phyloP scores from a whole-genome alignment of 1,139 yeast genomes.

The Insectozyma bohioensis region DNA sequence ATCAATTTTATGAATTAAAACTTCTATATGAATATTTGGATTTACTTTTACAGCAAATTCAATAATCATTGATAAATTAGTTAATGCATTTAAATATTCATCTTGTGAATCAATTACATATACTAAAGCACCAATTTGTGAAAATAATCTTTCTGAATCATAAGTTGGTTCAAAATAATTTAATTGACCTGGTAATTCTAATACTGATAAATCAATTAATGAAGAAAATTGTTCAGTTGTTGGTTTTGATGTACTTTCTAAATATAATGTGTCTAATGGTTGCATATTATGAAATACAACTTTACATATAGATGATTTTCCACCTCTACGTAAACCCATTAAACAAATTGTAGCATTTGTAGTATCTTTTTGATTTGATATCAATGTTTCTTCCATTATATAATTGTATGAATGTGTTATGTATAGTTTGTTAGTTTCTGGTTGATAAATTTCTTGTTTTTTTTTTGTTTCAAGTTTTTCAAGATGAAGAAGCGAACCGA shows the following conservation, averaged over 20 bases:
- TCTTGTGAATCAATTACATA: slow-evolving; percentile 95
- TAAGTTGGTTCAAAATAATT: slow-evolving; percentile 83
- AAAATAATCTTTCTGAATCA: slow-evolving; percentile 75
- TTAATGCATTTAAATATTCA: slow-evolving; percentile 88
- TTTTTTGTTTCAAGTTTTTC: no score
- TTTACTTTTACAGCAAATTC: slow-evolving; percentile 86
- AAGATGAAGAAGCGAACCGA: no score
- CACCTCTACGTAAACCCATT: slow-evolving; percentile 82
- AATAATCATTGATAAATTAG: slow-evolving; percentile 84
- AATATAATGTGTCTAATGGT: slow-evolving; percentile 86
- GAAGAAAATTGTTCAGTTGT: slow-evolving; percentile 77
- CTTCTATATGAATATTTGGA: slow-evolving; percentile 86
- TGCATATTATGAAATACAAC: slow-evolving; percentile 97
- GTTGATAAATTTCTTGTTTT: neutral
- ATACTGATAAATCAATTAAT: slow-evolving; percentile 83
- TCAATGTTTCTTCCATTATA: slow-evolving; percentile 30
- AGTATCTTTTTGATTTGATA: slow-evolving; percentile 28
- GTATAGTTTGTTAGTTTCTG: no score
- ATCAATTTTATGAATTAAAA: slow-evolving; percentile 91
- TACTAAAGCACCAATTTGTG: slow-evolving; percentile 88
- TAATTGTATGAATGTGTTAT: no score
- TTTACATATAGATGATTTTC: slow-evolving; percentile 90
- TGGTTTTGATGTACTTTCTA: slow-evolving; percentile 89
- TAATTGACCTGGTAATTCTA: slow-evolving; percentile 94
- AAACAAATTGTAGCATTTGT: slow-evolving; percentile 71